Evolutionary conservation across 1,139 yeast species (phyloP).

Genomic region (Pichia sp.): DNA sequence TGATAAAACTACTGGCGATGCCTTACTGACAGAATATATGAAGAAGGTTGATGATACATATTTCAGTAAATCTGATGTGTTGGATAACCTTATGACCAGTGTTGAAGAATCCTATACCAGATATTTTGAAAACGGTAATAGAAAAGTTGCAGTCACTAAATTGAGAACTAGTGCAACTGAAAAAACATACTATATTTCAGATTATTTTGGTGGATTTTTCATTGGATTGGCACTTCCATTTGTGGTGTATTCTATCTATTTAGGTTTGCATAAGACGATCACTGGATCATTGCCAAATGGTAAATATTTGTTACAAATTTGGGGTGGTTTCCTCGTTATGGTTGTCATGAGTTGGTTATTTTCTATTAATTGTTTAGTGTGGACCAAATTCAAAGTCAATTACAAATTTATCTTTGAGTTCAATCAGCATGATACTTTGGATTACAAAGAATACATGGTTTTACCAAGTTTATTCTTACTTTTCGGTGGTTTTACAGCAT

Average conservation of each 20-base stretch:
- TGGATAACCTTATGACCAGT: constrained; percentile 59
- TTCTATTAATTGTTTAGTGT: constrained; percentile 66
- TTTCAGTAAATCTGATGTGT: constrained; percentile 62
- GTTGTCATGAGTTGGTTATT: constrained; percentile 60
- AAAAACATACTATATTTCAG: constrained; percentile 40
- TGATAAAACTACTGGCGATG: constrained; percentile 66
- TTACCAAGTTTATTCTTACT: constrained; percentile 62
- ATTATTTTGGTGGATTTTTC: constrained; percentile 61
- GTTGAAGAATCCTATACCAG: constrained; percentile 69
- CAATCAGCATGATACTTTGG: constrained; percentile 66
- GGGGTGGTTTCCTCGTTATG: constrained; percentile 86
- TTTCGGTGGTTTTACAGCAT: constrained; percentile 56
- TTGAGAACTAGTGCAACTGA: constrained; percentile 50
- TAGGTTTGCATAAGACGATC: constrained; percentile 44
- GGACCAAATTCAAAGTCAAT: constrained; percentile 76
- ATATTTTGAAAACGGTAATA: constrained; percentile 70
- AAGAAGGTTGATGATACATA: constrained; percentile 51
- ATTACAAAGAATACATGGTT: constrained; percentile 61
- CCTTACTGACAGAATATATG: constrained; percentile 55
- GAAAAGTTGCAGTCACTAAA: constrained; percentile 73
- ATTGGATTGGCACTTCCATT: constrained; percentile 74
- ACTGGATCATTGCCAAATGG: constrained; percentile 48
- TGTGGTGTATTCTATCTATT: constrained; percentile 48
- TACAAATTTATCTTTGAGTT: constrained; percentile 93
- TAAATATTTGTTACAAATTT: constrained; percentile 67